phyloP scores from a whole-genome alignment of 768 basidiomycete genomes.

The Auricularia cornea region DNA sequence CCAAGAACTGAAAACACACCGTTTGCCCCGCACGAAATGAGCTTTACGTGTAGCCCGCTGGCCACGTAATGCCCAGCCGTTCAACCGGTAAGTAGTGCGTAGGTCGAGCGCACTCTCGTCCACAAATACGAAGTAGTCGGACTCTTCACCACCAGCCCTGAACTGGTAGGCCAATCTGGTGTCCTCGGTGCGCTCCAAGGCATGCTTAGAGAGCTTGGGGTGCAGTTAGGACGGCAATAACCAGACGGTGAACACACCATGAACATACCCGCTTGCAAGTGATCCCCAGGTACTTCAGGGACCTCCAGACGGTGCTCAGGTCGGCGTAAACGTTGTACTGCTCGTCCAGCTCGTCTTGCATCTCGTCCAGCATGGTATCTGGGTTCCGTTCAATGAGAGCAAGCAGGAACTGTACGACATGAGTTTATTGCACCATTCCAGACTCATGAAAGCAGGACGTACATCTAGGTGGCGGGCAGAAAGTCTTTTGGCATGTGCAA shows the following conservation, averaged over 20 bases:
- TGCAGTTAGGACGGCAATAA: not conserved
- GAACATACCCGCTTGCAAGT: not conserved
- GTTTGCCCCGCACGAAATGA: conserved; percentile 14
- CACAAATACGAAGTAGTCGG: conserved; percentile 13
- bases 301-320: not conserved
- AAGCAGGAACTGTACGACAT: too few species aligned
- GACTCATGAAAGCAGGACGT: too few species aligned
- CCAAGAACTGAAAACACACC: conserved; percentile 2
- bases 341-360: not conserved
- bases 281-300: not conserved
- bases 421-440: too few species aligned
- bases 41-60: conserved; percentile 3
- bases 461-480: too few species aligned
- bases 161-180: not conserved
- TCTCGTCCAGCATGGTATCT: not conserved
- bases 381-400: too few species aligned
- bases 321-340: not conserved
- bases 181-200: not conserved
- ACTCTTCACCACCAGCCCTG: not conserved
- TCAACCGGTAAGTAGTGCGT: conserved; percentile 2
- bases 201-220: not conserved
- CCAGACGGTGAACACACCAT: not conserved
- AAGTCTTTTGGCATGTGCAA: too few species aligned
- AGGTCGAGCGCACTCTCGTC: conserved; percentile 11
- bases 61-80: conserved; percentile 9